These are phyloP conservation scores for Pseudogymnoascus sp. DNA, from an alignment of 2,329 filamentous ascomycete genomes.

Conservation along the genomic window DNA sequence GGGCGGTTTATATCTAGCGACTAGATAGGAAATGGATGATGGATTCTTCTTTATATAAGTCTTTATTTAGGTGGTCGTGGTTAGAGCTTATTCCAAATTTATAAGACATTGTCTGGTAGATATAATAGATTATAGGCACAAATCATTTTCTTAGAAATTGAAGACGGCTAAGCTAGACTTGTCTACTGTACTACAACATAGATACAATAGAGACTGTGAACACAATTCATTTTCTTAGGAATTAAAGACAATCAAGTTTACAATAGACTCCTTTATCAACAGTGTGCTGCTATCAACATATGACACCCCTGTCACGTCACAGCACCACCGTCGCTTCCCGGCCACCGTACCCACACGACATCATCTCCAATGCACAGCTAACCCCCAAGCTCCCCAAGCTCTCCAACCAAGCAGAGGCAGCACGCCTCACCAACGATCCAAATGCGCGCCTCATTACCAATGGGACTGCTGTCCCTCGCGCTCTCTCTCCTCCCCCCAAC, in stretches of 20 bases:
- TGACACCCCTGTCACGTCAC: not conserved
- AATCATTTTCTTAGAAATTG: not conserved
- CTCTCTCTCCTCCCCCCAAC: slow-evolving; percentile 22
- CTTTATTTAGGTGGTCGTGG: not conserved
- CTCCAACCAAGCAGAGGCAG: not conserved
- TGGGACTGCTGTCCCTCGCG: slow-evolving; percentile 21
- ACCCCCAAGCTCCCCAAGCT: slow-evolving; percentile 1
- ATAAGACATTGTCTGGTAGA: not conserved
- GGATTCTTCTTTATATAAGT: not conserved
- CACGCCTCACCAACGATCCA: not conserved
- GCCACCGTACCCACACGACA: slow-evolving; percentile 4
- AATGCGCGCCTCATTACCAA: slow-evolving; percentile 15
- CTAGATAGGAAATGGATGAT: slow-evolving; percentile 2
- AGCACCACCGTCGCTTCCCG: not conserved
- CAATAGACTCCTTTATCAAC: not conserved
- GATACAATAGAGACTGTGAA: no score
- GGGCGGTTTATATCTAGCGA: not conserved
- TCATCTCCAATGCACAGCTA: slow-evolving; percentile 3
- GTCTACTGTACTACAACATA: not conserved
- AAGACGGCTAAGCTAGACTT: not conserved
- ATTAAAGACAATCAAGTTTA: no score
- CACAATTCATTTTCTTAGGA: no score
- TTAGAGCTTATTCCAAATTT: not conserved
- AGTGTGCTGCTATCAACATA: not conserved
- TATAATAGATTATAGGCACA: not conserved